Conservation (phyloP, 2,329 filamentous ascomycete genomes). For the Aspergillus sp. region DNA sequence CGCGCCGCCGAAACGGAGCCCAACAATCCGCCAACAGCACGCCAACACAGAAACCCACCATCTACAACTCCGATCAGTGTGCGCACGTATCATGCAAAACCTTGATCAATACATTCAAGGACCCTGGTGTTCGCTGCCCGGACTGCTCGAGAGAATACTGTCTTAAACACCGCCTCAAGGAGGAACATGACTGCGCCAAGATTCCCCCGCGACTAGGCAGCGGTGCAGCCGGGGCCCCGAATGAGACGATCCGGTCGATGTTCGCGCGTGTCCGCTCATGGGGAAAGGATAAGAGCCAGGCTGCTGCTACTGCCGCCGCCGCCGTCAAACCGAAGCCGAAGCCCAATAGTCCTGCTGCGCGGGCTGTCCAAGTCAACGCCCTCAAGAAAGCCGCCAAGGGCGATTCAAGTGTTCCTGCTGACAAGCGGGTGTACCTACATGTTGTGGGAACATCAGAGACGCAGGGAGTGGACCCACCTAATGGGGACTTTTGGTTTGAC, state of each 20-base stretch:
- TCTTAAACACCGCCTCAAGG: constrained; percentile 51
- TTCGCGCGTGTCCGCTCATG: constrained; percentile 76
- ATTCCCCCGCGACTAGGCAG: constrained; percentile 61
- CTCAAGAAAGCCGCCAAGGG: constrained; percentile 89
- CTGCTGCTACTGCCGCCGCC: constrained; percentile 62
- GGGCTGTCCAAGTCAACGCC: constrained; percentile 68
- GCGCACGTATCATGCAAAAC: constrained; percentile 52
- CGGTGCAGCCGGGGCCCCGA: constrained; percentile 40
- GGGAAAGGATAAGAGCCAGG: constrained; percentile 71
- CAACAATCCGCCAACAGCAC: constrained; percentile 27
- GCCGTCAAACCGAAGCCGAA: constrained; percentile 57
- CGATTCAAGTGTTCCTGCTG: constrained; percentile 73
- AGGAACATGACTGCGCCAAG: constrained; percentile 80
- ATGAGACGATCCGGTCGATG: constrained; percentile 69
- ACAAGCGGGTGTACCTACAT: constrained; percentile 87
- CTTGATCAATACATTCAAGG: constrained; percentile 52
- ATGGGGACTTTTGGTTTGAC: constrained; percentile 76
- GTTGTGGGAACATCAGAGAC: constrained; percentile 90
- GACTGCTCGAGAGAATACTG: constrained; percentile 53
- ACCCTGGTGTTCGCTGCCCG: constrained; percentile 51
- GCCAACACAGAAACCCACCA: constrained; percentile 51
- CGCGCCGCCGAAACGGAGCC: constrained; percentile 44
- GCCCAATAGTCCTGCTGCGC: constrained; percentile 54
- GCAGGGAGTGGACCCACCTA: constrained; percentile 78
- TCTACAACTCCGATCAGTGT: constrained; percentile 56